These are phyloP conservation scores for Rhazya stricta DNA, from an alignment of 257 asterid genomes.

Conservation along the genomic window DNA sequence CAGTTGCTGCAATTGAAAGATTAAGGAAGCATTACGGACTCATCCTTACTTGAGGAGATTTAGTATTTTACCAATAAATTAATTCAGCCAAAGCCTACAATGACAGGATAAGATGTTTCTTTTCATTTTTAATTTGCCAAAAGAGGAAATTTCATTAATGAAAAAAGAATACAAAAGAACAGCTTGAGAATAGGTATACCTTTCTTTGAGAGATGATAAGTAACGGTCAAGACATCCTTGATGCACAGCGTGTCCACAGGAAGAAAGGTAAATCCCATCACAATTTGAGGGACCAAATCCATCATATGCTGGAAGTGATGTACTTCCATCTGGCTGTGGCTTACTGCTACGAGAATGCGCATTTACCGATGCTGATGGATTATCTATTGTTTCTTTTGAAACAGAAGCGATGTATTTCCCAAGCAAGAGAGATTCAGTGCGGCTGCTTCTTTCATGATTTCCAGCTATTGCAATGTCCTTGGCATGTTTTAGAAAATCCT, in stretches of 20 bases:
- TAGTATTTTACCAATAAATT: neutral
- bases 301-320: constrained; percentile 36
- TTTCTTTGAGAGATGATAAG: constrained; percentile 80
- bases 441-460: constrained; percentile 30
- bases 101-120: neutral
- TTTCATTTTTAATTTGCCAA: neutral
- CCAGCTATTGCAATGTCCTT: constrained; percentile 32
- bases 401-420: constrained; percentile 75
- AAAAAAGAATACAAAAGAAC: neutral
- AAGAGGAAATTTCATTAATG: neutral
- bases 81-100: neutral
- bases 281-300: constrained; percentile 62
- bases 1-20: neutral
- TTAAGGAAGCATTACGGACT: neutral
- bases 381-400: constrained; percentile 51
- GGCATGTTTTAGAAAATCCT: constrained; percentile 22
- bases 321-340: constrained; percentile 34
- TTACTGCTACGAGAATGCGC: constrained; percentile 29
- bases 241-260: constrained; percentile 99
- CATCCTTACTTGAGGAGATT: neutral
- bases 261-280: constrained; percentile 81
- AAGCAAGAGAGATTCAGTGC: constrained; percentile 53
- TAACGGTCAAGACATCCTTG: constrained; percentile 95
- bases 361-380: constrained; percentile 56
- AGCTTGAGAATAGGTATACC: constrained; percentile 36